Conservation (phyloP, 83 land plant species). For the Diphasiastrum complanatum region DNA sequence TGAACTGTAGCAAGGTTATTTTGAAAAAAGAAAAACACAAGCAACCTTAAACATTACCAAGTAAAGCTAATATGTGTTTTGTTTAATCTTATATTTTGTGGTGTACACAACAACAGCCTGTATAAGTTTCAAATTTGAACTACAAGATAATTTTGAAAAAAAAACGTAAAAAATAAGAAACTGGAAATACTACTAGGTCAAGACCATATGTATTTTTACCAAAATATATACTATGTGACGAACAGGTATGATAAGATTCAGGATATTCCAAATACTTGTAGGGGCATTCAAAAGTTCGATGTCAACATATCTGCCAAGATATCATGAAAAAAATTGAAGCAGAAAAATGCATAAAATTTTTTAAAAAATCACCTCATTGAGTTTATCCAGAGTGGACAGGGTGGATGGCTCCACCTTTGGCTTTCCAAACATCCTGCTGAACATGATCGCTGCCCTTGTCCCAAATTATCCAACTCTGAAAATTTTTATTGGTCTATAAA, state of each 20-base stretch:
- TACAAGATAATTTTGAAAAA: no score
- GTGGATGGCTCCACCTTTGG: slow-evolving; percentile 14
- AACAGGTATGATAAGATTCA: background rate
- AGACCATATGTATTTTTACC: background rate
- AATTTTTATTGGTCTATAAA: no score
- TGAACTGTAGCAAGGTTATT: no score
- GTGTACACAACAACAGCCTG: no score
- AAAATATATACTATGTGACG: background rate
- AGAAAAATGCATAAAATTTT: no score
- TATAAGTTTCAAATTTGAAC: no score
- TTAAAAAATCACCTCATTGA: slow-evolving; percentile 14
- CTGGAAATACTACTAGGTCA: background rate
- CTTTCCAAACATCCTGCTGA: slow-evolving; percentile 13
- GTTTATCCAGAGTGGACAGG: slow-evolving; percentile 7
- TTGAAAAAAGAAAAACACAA: no score
- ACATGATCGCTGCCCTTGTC: no score
- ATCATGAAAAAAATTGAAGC: background rate
- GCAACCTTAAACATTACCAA: no score
- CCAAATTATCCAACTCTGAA: no score
- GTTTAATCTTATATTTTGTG: no score
- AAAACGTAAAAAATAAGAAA: background rate
- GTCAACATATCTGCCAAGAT: background rate
- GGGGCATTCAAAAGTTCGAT: background rate
- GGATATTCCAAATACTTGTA: background rate
- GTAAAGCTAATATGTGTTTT: no score